These are phyloP conservation scores for Polyporus arcularius DNA, from an alignment of 768 basidiomycete species.

Conservation along the genomic window DNA sequence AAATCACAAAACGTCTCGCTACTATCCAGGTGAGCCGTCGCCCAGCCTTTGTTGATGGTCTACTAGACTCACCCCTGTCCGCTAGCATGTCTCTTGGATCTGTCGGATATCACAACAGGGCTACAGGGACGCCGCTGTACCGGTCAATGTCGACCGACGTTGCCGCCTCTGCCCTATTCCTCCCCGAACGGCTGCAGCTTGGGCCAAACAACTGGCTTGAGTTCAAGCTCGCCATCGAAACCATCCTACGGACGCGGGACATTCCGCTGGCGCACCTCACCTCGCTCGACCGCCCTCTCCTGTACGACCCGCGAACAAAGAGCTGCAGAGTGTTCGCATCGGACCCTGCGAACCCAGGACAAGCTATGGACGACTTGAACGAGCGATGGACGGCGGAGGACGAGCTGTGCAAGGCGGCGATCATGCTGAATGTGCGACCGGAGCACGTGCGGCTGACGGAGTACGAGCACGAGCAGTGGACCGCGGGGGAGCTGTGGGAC, in stretches of 20 bases:
- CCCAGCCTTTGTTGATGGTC: no score
- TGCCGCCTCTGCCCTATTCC: not conserved
- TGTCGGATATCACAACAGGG: no score
- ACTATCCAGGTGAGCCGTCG: no score
- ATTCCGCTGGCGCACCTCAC: constrained; percentile 13
- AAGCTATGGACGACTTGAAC: not conserved
- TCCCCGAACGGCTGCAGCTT: constrained; percentile 4
- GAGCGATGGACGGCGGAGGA: constrained; percentile 6
- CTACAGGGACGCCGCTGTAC: no score
- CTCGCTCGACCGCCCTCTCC: not conserved
- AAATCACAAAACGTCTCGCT: no score
- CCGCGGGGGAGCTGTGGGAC: constrained; percentile 7
- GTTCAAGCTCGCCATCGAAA: constrained; percentile 14
- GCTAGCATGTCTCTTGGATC: no score
- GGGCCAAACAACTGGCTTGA: constrained; percentile 8
- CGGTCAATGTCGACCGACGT: no score
- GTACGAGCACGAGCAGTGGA: constrained; percentile 2
- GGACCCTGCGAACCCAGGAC: not conserved
- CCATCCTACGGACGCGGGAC: not conserved
- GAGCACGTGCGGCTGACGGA: not conserved
- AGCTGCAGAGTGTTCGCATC: not conserved
- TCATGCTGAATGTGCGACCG: constrained; percentile 11
- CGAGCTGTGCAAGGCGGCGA: constrained; percentile 13
- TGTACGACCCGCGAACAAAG: not conserved
- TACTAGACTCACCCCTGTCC: no score